These are phyloP conservation scores for Coemansia sp. DNA, from an alignment of 192 early-diverging fungal genomes.

Conservation along the genomic window DNA sequence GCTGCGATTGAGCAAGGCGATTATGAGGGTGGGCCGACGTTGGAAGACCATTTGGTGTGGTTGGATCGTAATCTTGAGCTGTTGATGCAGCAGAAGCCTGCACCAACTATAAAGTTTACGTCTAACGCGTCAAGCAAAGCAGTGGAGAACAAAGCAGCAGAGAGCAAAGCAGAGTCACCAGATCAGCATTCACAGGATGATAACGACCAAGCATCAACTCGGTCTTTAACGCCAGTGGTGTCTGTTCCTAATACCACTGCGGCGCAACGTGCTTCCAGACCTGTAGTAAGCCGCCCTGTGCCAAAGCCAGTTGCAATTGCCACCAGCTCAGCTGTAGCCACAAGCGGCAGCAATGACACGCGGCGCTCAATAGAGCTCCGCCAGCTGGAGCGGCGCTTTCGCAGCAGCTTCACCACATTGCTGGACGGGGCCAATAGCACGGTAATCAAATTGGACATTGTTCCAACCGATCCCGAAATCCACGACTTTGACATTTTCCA, in stretches of 20 bases:
- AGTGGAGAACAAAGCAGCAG: background rate
- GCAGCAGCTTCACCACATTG: slow-evolving; percentile 26
- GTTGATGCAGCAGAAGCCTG: slow-evolving; percentile 61
- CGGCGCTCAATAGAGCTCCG: slow-evolving; percentile 22
- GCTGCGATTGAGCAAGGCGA: slow-evolving; percentile 24
- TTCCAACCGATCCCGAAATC: slow-evolving; percentile 47
- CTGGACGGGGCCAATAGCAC: slow-evolving; percentile 13
- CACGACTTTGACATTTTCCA: slow-evolving; percentile 25
- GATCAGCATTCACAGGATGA: background rate
- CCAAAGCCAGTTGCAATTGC: slow-evolving; percentile 1
- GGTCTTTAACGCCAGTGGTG: background rate
- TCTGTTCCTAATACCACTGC: background rate
- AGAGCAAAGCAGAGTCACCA: background rate
- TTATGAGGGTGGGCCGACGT: slow-evolving; percentile 16
- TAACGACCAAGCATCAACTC: background rate
- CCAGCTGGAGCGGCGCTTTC: slow-evolving; percentile 53
- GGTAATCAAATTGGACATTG: slow-evolving; percentile 23
- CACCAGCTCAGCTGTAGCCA: background rate
- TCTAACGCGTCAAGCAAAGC: slow-evolving; percentile 14
- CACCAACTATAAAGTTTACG: slow-evolving; percentile 60
- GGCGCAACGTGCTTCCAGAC: slow-evolving; percentile 16
- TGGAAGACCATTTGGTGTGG: slow-evolving; percentile 55
- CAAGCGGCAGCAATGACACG: background rate
- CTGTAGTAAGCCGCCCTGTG: slow-evolving; percentile 29
- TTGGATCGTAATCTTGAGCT: slow-evolving; percentile 64